Evolutionary conservation across 1,139 yeast species (phyloP).

Genomic region (Ogataea hybrid): DNA sequence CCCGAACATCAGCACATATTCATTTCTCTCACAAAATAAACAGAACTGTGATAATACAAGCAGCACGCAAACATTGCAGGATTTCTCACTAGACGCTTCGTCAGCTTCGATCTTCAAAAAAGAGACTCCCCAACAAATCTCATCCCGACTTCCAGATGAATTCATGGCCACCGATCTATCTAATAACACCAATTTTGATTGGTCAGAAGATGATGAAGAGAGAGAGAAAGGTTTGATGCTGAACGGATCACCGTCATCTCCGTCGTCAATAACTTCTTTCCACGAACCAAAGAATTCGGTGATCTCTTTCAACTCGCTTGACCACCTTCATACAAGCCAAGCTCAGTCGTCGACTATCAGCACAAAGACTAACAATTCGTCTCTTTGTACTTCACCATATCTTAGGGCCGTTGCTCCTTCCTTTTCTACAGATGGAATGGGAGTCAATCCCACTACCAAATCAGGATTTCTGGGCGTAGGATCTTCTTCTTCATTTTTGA

Average conservation of each 20-base stretch:
- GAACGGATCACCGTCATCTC: conserved; percentile 15
- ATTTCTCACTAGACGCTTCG: background rate
- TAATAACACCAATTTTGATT: conserved; percentile 48
- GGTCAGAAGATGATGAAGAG: conserved; percentile 49
- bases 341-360: conserved; percentile 10
- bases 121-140: conserved; percentile 7
- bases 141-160: conserved; percentile 34
- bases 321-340: conserved; percentile 12
- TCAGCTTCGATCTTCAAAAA: background rate
- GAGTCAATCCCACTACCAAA: conserved; percentile 39
- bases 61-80: background rate
- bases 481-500: conserved; percentile 48
- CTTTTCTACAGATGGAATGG: conserved; percentile 30
- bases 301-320: conserved; percentile 13
- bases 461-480: conserved; percentile 66
- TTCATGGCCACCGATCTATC: conserved; percentile 38
- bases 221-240: conserved; percentile 9
- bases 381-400: conserved; percentile 26
- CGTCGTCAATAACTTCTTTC: conserved; percentile 22
- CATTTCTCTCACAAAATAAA: background rate
- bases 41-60: no score
- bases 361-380: conserved; percentile 20
- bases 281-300: conserved; percentile 15
- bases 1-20: conserved; percentile 8
- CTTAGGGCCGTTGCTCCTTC: conserved; percentile 18